These are phyloP conservation scores for Crotalaria pallida DNA, from an alignment of 306 rosid genomes.

Conservation along the genomic window DNA sequence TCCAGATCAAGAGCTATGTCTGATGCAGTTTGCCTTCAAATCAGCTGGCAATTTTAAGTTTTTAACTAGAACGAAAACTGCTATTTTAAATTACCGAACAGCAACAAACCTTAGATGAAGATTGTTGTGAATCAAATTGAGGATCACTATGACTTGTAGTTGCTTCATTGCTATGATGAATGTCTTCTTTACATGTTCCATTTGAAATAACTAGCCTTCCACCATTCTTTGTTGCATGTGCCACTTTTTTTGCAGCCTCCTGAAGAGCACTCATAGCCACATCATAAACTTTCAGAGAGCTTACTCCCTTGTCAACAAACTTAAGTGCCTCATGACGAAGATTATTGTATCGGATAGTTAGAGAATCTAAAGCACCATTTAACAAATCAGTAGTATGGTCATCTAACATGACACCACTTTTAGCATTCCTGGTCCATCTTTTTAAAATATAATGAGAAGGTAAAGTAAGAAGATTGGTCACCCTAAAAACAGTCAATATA, in stretches of 20 bases:
- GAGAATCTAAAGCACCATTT: slow-evolving; percentile 15
- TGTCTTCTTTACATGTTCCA: slow-evolving; percentile 16
- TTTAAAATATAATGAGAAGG: slow-evolving; percentile 31
- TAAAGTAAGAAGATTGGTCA: slow-evolving; percentile 27
- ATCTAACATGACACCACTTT: slow-evolving; percentile 24
- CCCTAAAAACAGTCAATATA: slow-evolving; percentile 36
- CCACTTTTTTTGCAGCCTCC: slow-evolving; percentile 30
- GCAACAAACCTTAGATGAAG: slow-evolving; percentile 23
- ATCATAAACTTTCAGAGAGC: not conserved
- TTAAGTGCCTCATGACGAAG: slow-evolving; percentile 28
- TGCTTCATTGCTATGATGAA: slow-evolving; percentile 15
- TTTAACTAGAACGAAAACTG: not conserved
- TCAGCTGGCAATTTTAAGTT: not conserved
- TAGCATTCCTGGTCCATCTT: slow-evolving; percentile 36
- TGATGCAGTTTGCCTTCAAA: not conserved
- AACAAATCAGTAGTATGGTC: slow-evolving; percentile 6
- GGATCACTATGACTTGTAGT: slow-evolving; percentile 13
- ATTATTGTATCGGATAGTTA: slow-evolving; percentile 22
- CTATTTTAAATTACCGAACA: not conserved
- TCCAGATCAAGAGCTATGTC: not conserved
- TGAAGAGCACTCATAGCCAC: slow-evolving; percentile 25
- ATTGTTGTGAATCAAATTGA: slow-evolving; percentile 16
- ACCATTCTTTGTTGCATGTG: slow-evolving; percentile 19
- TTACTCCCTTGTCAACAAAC: slow-evolving; percentile 26
- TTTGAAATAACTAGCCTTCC: slow-evolving; percentile 15